Evolutionary conservation across 2,329 filamentous ascomycete species (phyloP).

Genomic region (Penicillium sp.): DNA sequence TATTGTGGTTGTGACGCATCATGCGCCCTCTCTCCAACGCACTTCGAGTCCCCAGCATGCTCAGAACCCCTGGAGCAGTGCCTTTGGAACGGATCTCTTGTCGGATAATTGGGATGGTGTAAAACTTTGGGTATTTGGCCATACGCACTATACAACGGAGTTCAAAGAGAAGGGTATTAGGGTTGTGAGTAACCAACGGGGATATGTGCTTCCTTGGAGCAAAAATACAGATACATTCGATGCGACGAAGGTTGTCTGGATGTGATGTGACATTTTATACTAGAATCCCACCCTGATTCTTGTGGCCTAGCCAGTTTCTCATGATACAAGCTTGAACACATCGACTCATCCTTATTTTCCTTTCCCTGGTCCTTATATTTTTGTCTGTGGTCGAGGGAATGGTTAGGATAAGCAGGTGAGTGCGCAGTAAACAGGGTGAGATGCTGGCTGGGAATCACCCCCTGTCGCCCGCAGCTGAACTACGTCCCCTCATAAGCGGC

Average conservation of each 20-base stretch:
- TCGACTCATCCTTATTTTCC: too few species aligned
- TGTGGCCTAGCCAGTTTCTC: too few species aligned
- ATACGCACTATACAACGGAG: slow-evolving; percentile 44
- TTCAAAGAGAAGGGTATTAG: slow-evolving; percentile 33
- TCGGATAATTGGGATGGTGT: slow-evolving; percentile 23
- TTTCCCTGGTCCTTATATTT: too few species aligned
- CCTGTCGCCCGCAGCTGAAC: too few species aligned
- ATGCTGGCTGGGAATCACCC: too few species aligned
- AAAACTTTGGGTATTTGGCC: slow-evolving; percentile 44
- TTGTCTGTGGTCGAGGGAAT: too few species aligned
- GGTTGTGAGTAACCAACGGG: slow-evolving; percentile 45
- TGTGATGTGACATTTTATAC: background rate
- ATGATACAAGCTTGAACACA: too few species aligned
- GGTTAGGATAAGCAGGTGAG: too few species aligned
- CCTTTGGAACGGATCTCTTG: slow-evolving; percentile 52
- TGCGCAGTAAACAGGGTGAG: too few species aligned
- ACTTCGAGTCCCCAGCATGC: slow-evolving; percentile 49
- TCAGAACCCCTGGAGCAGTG: slow-evolving; percentile 45
- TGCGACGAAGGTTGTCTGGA: background rate
- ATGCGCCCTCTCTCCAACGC: slow-evolving; percentile 50
- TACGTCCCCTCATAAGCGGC: too few species aligned
- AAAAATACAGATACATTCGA: background rate
- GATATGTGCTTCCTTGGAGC: slow-evolving; percentile 33
- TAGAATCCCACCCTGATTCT: too few species aligned
- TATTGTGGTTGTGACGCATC: slow-evolving; percentile 51